Base-by-base conservation (phyloP, 2,329 filamentous ascomycete genomes). In the Endoconidiophora laricicola region DNA sequence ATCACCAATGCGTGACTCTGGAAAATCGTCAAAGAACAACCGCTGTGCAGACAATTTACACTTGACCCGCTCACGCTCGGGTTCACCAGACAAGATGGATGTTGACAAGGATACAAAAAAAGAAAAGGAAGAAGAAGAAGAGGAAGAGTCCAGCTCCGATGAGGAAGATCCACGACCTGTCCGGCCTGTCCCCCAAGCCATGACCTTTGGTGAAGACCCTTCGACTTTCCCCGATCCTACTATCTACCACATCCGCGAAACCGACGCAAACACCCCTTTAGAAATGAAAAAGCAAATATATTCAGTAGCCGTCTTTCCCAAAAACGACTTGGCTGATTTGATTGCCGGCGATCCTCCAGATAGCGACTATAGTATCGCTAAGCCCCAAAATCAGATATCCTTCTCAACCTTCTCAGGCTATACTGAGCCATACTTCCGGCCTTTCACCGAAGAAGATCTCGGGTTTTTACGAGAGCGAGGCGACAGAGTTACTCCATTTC, bases 361-460 rank as follows among this genome's bases (percentile, higher is more conserved):
- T 63, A 87, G 86, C 62, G 91, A 98, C 66, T 96, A 95, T 60
- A 95, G 86, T 61, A 94, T 79, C 61, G 83, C 86, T 33, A 98
- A 96, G 62, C 87, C 90, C 4, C 81, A 81, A 18, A 94, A 90
- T 59, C 91, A 98, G 68, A 91, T 96, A 62, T 88, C 84, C 62
- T 91, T 91, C 56, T 83, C 79, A 51, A 94, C 90, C 1, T 98
- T 98, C 64, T 81, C 83, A n/a, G 80, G 83, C 4, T 94, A 91
- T 61, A 76, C 93, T 49, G 91, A 98, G 55, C 86, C 88, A 0
- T 96, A 85, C 66, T 91, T 95, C 56, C 78, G 90, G 4, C 79
- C 83, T 0, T 83, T 94, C 57, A 85, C 82, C 0, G 91, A 98
- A 61, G 91, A 98, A 61, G 91, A 98, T 60, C 75, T 95, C 43